Percentiles rank a stretch among this genome's conserved stretches.
These are phyloP conservation scores for Solanum pinnatisectum DNA, from an alignment of 257 asterid species.

Conservation along the genomic window DNA sequence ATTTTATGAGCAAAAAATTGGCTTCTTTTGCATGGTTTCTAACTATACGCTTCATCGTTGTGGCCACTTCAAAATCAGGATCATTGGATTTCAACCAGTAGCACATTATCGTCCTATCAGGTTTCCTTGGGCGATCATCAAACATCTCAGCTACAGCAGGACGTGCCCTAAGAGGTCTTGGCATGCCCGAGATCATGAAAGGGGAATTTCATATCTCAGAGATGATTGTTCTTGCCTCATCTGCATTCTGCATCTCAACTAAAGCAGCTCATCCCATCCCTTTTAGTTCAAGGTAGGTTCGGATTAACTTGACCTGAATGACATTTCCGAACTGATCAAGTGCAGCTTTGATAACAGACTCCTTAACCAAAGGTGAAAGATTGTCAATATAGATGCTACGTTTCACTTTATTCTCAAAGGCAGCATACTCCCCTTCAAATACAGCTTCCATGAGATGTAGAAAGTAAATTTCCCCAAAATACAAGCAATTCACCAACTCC, in stretches of 20 bases:
- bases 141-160: not conserved
- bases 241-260: not conserved
- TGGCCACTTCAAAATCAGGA: constrained; percentile 1
- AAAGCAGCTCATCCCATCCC: not conserved
- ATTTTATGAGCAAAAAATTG: not conserved
- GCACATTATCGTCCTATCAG: not conserved
- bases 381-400: not conserved
- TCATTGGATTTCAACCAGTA: not conserved
- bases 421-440: not conserved
- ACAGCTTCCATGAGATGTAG: not conserved
- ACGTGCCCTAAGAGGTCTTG: constrained; percentile 1
- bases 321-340: not conserved
- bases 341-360: not conserved
- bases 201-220: not conserved
- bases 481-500: not conserved
- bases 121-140: not conserved
- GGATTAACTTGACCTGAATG: not conserved
- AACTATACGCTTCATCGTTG: not conserved
- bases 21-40: not conserved
- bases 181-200: constrained; percentile 5
- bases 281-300: not conserved
- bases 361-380: not conserved
- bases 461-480: not conserved
- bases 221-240: not conserved
- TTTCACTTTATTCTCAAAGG: not conserved